Percentiles rank a stretch among this genome's conserved stretches.
Evolutionary conservation across 2,329 filamentous ascomycete genomes (phyloP).

Genomic region (Trichoderma sp.): DNA sequence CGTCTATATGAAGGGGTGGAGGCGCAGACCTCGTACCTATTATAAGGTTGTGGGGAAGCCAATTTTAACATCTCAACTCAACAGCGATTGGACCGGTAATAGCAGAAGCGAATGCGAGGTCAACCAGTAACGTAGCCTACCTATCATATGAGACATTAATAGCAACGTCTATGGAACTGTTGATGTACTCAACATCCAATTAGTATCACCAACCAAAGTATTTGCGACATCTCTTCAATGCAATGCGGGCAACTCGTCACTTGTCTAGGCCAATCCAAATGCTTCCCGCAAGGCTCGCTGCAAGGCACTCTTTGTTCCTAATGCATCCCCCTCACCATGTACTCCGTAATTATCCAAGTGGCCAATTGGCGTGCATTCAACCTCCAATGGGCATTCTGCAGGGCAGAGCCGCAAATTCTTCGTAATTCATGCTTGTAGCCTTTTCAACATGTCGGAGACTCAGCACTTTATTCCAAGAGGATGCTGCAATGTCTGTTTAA

Average conservation of each 20-base stretch:
- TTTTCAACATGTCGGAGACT: background rate
- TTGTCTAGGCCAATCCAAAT: background rate
- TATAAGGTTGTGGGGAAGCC: background rate
- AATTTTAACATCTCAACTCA: background rate
- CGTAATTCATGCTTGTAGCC: background rate
- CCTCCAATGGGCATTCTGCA: background rate
- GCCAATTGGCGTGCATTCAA: background rate
- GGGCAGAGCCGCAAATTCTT: background rate
- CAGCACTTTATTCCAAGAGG: background rate
- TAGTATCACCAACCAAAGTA: background rate
- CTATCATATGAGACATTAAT: background rate
- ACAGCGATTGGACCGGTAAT: background rate
- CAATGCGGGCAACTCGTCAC: background rate
- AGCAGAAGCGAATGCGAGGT: background rate
- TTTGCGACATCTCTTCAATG: background rate
- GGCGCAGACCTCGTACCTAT: background rate
- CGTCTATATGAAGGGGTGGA: background rate
- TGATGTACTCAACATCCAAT: background rate
- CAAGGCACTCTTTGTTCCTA: background rate
- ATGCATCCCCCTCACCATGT: background rate
- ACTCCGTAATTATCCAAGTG: background rate
- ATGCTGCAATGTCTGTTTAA: background rate
- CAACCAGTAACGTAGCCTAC: background rate
- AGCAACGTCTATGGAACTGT: background rate
- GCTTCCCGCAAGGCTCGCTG: background rate